Conservation (phyloP, 2,329 filamentous ascomycete species). For the Apiospora arundinis region DNA sequence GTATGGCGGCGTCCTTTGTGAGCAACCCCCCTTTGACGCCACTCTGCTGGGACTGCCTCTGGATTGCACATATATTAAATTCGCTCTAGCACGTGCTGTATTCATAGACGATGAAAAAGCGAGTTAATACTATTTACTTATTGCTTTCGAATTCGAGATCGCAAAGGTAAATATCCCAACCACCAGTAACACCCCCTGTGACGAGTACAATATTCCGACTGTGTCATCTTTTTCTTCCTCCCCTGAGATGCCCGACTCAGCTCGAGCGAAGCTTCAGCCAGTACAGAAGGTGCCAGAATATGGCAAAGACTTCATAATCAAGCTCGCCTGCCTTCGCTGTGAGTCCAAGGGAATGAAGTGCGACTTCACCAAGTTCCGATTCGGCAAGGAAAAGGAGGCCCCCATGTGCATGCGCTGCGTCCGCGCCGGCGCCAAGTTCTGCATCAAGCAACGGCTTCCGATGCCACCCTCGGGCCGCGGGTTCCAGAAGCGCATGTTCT, state of each 20-base stretch:
- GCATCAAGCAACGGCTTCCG: slow-evolving; percentile 3
- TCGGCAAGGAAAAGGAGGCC: background rate
- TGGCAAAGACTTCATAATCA: background rate
- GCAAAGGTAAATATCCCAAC: background rate
- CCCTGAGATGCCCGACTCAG: background rate
- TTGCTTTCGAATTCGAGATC: background rate
- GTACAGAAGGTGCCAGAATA: background rate
- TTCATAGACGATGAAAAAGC: background rate
- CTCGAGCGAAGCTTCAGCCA: background rate
- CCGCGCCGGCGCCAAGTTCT: background rate
- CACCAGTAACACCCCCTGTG: background rate
- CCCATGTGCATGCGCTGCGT: slow-evolving; percentile 6
- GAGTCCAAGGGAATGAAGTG: slow-evolving; percentile 8
- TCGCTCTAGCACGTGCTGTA: background rate
- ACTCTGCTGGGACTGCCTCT: background rate
- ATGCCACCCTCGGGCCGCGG: background rate
- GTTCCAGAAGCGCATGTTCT: background rate
- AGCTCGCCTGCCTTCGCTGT: slow-evolving; percentile 2
- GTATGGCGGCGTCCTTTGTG: background rate
- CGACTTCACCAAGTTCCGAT: background rate
- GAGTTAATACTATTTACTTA: background rate
- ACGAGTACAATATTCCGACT: background rate
- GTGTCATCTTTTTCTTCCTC: background rate
- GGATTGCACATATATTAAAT: background rate
- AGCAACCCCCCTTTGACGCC: slow-evolving; percentile 1